Percentiles rank a stretch among this genome's conserved stretches.
phyloP scores from a whole-genome alignment of 2,329 filamentous ascomycete genomes.

The Fusarium neocosmosporiellum region DNA sequence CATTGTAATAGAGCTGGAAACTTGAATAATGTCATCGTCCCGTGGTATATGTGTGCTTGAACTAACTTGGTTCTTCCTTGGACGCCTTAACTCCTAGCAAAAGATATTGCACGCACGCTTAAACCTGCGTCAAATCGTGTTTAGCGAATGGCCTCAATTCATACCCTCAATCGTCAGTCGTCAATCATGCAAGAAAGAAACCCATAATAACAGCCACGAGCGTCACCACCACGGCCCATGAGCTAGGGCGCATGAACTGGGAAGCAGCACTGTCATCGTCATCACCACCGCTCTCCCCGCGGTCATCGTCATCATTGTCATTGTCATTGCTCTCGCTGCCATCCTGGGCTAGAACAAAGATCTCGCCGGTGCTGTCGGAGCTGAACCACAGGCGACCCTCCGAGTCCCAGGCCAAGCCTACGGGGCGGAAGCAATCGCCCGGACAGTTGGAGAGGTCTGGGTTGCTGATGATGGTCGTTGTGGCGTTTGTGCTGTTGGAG shows the following conservation, averaged over 20 bases:
- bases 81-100: not conserved
- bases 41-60: conserved; percentile 2
- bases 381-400: conserved; percentile 70
- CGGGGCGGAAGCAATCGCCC: conserved; percentile 70
- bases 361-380: conserved; percentile 73
- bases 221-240: conserved; percentile 39
- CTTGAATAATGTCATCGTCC: conserved; percentile 10
- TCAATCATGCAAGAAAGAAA: conserved; percentile 42
- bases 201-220: conserved; percentile 44
- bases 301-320: not conserved
- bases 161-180: not conserved
- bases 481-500: conserved; percentile 57
- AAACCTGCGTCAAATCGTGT: not conserved
- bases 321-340: conserved; percentile 7
- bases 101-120: not conserved
- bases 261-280: conserved; percentile 35
- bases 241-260: conserved; percentile 32
- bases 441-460: conserved; percentile 64
- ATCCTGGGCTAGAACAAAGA: conserved; percentile 62
- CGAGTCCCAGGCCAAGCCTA: conserved; percentile 64
- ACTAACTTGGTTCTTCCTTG: not conserved
- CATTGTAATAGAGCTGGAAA: conserved; percentile 19
- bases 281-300: conserved; percentile 11
- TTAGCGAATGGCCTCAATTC: not conserved
- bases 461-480: conserved; percentile 67